phyloP scores from a whole-genome alignment of 345 rosid genomes.

The Trapa incisa region DNA sequence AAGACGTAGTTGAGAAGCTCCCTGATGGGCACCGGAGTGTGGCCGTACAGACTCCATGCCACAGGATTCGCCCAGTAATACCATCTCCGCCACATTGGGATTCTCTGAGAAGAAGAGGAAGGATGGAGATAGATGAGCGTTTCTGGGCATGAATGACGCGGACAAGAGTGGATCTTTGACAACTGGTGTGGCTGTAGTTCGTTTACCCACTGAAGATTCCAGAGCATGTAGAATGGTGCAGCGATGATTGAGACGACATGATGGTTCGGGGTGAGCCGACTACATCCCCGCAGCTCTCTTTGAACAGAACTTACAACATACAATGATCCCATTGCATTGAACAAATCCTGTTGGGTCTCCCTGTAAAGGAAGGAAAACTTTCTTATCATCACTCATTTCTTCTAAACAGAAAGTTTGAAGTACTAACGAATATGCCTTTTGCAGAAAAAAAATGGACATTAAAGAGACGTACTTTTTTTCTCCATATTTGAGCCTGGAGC shows the following conservation, averaged over 20 bases:
- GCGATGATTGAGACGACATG: slow-evolving; percentile 80
- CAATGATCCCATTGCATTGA: slow-evolving; percentile 95
- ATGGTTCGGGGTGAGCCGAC: slow-evolving; percentile 92
- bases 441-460: background rate
- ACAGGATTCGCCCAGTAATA: slow-evolving; percentile 97
- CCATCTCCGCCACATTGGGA: slow-evolving; percentile 98
- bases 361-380: slow-evolving; percentile 19
- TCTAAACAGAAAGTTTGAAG: background rate
- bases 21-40: slow-evolving; percentile 32
- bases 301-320: slow-evolving; percentile 70
- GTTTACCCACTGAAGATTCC: slow-evolving; percentile 98
- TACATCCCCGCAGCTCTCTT: slow-evolving; percentile 98
- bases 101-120: slow-evolving; percentile 41
- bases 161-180: background rate
- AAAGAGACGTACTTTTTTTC: slow-evolving; percentile 31
- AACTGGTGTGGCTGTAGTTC: slow-evolving; percentile 12
- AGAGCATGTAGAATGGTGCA: slow-evolving; percentile 95
- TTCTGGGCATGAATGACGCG: background rate
- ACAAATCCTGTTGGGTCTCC: slow-evolving; percentile 68
- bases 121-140: background rate
- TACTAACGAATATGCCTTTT: background rate
- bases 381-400: background rate
- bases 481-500: slow-evolving; percentile 85
- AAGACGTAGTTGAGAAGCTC: slow-evolving; percentile 38
- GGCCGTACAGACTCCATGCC: slow-evolving; percentile 81